Evolutionary conservation across 1,284 basidiomycete species (phyloP).

Genomic region (Irpex sp.): DNA sequence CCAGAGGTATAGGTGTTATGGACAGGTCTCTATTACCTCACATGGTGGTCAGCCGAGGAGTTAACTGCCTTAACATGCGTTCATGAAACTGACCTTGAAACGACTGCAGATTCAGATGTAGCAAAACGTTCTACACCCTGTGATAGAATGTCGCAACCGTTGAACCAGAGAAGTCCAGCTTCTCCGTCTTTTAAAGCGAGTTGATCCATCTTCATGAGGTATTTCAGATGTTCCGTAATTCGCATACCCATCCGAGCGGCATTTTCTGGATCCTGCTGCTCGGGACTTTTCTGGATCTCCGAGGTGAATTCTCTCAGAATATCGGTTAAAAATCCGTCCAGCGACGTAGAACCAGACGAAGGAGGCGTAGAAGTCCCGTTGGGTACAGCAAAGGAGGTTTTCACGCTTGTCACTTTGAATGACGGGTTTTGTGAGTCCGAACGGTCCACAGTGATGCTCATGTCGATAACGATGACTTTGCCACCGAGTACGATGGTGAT

Average conservation of each 20-base stretch:
- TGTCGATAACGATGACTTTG: constrained; percentile 73
- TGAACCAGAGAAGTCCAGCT: constrained; percentile 71
- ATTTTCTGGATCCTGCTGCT: constrained; percentile 44
- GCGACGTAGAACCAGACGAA: constrained; percentile 43
- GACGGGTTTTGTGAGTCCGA: constrained; percentile 31
- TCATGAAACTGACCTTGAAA: constrained; percentile 45
- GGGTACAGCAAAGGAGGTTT: constrained; percentile 70
- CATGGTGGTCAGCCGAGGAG: background rate
- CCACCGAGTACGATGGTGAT: constrained; percentile 64
- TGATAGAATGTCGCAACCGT: constrained; percentile 52
- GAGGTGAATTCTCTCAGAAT: constrained; percentile 51
- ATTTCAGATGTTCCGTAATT: constrained; percentile 55
- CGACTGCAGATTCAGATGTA: constrained; percentile 45
- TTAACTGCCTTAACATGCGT: background rate
- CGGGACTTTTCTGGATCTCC: constrained; percentile 58
- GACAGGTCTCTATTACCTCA: constrained; percentile 13
- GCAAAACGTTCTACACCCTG: constrained; percentile 47
- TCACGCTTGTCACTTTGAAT: constrained; percentile 51
- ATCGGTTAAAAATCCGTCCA: constrained; percentile 59
- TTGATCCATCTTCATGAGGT: constrained; percentile 68
- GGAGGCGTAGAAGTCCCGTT: constrained; percentile 32
- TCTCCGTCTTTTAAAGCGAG: constrained; percentile 57
- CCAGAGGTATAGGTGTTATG: constrained; percentile 45
- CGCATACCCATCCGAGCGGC: constrained; percentile 43
- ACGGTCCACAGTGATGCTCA: constrained; percentile 53